Evolutionary conservation across 1,139 yeast species (phyloP).

Genomic region (Sugiyamaella pinicola): DNA sequence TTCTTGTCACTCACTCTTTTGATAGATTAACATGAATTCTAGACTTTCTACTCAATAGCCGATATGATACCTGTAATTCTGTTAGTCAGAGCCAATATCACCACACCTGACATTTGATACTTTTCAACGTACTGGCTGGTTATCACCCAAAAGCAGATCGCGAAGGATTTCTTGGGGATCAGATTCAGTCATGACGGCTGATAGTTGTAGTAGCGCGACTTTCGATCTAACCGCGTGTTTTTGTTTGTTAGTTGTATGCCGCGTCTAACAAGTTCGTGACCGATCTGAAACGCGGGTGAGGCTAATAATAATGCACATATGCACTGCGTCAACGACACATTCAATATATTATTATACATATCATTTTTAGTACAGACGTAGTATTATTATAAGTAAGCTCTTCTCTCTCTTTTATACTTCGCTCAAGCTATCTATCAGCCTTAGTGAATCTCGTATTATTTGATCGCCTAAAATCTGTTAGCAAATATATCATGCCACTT

Average conservation of each 20-base stretch:
- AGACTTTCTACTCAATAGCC: constrained; percentile 19
- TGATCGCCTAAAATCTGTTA: constrained; percentile 13
- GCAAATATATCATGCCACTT: neutral
- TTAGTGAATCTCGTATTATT: constrained; percentile 3
- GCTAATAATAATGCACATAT: neutral
- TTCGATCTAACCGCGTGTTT: neutral
- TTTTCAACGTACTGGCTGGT: constrained; percentile 24
- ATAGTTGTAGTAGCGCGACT: neutral
- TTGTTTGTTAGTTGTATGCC: neutral
- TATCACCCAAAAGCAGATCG: constrained; percentile 30
- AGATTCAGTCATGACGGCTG: constrained; percentile 9
- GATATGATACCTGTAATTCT: constrained; percentile 33
- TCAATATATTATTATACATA: too few relatives aligned
- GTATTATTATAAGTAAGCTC: too few relatives aligned
- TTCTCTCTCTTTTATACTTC: constrained; percentile 8
- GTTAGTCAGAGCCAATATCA: neutral
- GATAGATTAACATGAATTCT: constrained; percentile 33
- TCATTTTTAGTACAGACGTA: too few relatives aligned
- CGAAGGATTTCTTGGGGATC: constrained; percentile 23
- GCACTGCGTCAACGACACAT: neutral
- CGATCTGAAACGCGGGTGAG: neutral
- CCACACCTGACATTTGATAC: neutral
- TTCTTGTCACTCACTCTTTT: constrained; percentile 29
- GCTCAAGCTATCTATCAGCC: constrained; percentile 12
- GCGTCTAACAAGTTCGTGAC: constrained; percentile 5